Base-by-base conservation (phyloP, 768 basidiomycete species). In the Cystobasidium onofrii region DNA sequence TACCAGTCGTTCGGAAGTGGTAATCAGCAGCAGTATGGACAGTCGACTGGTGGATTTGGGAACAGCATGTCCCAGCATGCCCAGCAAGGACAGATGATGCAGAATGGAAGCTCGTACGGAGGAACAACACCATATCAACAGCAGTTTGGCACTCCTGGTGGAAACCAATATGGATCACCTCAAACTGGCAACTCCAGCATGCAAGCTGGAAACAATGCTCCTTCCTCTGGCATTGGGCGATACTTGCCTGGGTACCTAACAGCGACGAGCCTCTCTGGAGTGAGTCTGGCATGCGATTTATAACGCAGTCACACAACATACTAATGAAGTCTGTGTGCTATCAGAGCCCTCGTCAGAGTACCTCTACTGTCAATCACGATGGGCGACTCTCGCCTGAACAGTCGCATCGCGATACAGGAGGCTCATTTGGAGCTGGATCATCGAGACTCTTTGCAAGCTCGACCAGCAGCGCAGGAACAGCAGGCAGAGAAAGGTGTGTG, bases 171-270 rank as follows among this genome's bases (percentile, higher is more conserved):
- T 60, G 25, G 29, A 25, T 27, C 23, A 6, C 33, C 57, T 60
- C 57, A 27, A 20, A 13, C 25, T 27, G 27, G 15, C 12, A 60
- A 13, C 31, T 4, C 57, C 23, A 29, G 13, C 23, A 4, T 29
- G 29, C 33, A 27, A 29, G 57, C 12, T 60, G 33, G 9, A 6
- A 6, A 4, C 17, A 23, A 15, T 13, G 29, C 33, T 23, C 25
- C 57, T 6, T 29, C 57, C 36, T 2, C 63, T 23, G 13, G 13
- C 63, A 34, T 36, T 4, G 63, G 63, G 31, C 6, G 63, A 64
- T 64, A 64, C 63, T 23, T 64, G 23, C 63, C 63, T 20, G 63
- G 63, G 33, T 64, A 64, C 23, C 39, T 64, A 34, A 64, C 63
- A 18, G 63, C 36, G 10, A 10, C 63, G n/a, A 64, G 63, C n/a